Percentiles rank a stretch among this genome's conserved stretches.
phyloP scores from a whole-genome alignment of 345 rosid species.

The Passiflora organensis region DNA sequence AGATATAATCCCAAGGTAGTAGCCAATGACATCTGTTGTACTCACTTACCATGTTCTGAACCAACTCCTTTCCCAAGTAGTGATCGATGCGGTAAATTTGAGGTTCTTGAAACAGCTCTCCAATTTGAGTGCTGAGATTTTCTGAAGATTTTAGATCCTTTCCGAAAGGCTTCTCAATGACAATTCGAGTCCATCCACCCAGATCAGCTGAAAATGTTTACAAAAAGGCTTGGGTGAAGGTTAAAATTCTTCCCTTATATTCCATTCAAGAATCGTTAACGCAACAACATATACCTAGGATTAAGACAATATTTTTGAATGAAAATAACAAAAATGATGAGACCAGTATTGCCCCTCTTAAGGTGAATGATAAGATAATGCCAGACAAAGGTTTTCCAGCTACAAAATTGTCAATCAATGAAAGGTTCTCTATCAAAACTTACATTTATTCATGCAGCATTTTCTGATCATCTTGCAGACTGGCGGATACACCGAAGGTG shows the following conservation, averaged over 20 bases:
- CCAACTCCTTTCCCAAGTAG: conserved; percentile 93
- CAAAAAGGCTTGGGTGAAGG: neutral
- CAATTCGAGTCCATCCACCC: conserved; percentile 96
- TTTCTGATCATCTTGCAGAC: conserved; percentile 84
- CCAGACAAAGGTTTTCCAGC: neutral
- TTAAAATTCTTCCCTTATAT: neutral
- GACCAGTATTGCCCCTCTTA: neutral
- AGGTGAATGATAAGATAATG: neutral
- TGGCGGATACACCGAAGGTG: conserved; percentile 91
- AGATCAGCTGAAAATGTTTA: conserved; percentile 54
- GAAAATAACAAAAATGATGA: neutral
- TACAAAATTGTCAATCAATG: too few species aligned
- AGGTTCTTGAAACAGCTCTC: conserved; percentile 80
- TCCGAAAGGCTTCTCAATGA: conserved; percentile 97
- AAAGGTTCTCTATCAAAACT: conserved; percentile 13
- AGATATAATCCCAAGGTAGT: conserved; percentile 1
- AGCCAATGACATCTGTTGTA: neutral
- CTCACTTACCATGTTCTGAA: conserved; percentile 82
- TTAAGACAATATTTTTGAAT: neutral
- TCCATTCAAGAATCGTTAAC: neutral
- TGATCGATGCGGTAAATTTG: conserved; percentile 96
- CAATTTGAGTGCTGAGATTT: conserved; percentile 76
- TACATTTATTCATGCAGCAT: conserved; percentile 88
- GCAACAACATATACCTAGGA: conserved; percentile 2
- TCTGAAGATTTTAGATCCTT: conserved; percentile 85